Percentiles rank a stretch among this genome's conserved stretches.
phyloP scores from a whole-genome alignment of 2,329 filamentous ascomycete species.

The Sporothrix brasiliensis region DNA sequence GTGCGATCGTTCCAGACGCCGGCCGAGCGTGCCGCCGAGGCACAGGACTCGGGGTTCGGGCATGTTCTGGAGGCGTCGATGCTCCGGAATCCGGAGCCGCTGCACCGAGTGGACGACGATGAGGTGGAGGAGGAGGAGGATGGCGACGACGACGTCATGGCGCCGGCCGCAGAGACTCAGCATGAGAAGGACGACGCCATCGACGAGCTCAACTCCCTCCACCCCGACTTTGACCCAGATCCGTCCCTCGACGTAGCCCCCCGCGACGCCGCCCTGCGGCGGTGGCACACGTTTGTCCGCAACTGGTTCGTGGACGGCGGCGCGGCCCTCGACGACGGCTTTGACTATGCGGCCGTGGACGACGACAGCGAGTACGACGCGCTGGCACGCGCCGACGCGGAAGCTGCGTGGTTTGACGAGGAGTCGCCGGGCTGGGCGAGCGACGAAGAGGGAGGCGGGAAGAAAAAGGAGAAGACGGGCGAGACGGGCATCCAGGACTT shows the following conservation, averaged over 20 bases:
- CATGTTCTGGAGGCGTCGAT: slow-evolving; percentile 78
- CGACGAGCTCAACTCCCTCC: slow-evolving; percentile 42
- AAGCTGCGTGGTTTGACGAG: slow-evolving; percentile 79
- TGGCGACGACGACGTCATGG: slow-evolving; percentile 23
- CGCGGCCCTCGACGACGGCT: slow-evolving; percentile 63
- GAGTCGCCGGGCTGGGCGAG: slow-evolving; percentile 71
- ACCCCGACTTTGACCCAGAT: slow-evolving; percentile 55
- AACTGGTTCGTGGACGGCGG: slow-evolving; percentile 73
- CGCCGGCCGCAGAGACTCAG: background rate
- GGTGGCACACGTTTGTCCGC: slow-evolving; percentile 73
- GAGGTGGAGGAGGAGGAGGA: slow-evolving; percentile 31
- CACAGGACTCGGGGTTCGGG: slow-evolving; percentile 73
- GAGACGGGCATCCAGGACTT: slow-evolving; percentile 76
- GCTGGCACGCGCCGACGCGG: slow-evolving; percentile 59
- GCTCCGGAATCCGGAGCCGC: slow-evolving; percentile 45
- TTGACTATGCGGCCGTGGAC: slow-evolving; percentile 75
- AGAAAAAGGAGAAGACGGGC: slow-evolving; percentile 48
- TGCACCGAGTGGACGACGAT: slow-evolving; percentile 25
- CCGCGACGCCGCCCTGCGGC: slow-evolving; percentile 66
- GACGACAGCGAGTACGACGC: slow-evolving; percentile 71
- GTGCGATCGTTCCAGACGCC: slow-evolving; percentile 76
- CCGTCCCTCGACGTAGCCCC: slow-evolving; percentile 31
- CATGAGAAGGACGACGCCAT: background rate
- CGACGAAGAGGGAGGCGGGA: slow-evolving; percentile 43
- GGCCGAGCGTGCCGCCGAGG: slow-evolving; percentile 73